Base-by-base conservation (phyloP, 2,329 filamentous ascomycete species). In the Pezizomycotina sp. region DNA sequence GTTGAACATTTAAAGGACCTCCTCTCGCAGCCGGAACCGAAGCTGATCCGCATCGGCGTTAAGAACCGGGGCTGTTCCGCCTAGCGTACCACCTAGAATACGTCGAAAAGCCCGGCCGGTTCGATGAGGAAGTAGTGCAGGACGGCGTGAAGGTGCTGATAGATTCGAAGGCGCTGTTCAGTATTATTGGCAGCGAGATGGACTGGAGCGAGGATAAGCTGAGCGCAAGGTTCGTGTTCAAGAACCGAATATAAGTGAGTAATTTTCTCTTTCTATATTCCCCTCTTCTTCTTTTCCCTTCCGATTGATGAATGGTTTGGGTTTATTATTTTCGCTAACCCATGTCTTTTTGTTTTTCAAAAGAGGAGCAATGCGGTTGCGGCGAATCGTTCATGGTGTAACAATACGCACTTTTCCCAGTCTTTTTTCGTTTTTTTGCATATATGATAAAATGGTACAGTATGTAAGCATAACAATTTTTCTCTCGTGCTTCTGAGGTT, bases 161-260 rank as follows among this genome's bases (percentile, higher is more conserved):
- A 38, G 89, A 98, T 58, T 92, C 81, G 65, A 95, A 93, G 63
- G 89, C 89, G 26, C 62, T 98, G 31, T 84, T 98, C 56, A 95
- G 86, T 58, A 95, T 98, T 35, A 93, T 98, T 51, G 89, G 89
- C 4, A 92, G 79, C 54, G 86, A 95, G 61, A 98, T 98, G 89
- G 89, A 98, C 55, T 98, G 86, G 84, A 68, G 86, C 7, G 84
- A 95, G 60, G 89, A 95, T 52, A 92, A 92, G 62, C 62, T 98
- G 47, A 92, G 77, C 56, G 71, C 84, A 58, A 68, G 80, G 47
- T 98, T 98, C 58, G 74, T 92, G 32, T 98, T 98, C 61, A 76
- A 72, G 56, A 98, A 98, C 89, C 89, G 2, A 98, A 98, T 54
- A 95, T 95, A 56, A 98, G 84, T 92, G 63, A 71, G 84, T 74